phyloP scores from a whole-genome alignment of 2,329 filamentous ascomycete genomes.

The Pseudopithomyces chartarum region DNA sequence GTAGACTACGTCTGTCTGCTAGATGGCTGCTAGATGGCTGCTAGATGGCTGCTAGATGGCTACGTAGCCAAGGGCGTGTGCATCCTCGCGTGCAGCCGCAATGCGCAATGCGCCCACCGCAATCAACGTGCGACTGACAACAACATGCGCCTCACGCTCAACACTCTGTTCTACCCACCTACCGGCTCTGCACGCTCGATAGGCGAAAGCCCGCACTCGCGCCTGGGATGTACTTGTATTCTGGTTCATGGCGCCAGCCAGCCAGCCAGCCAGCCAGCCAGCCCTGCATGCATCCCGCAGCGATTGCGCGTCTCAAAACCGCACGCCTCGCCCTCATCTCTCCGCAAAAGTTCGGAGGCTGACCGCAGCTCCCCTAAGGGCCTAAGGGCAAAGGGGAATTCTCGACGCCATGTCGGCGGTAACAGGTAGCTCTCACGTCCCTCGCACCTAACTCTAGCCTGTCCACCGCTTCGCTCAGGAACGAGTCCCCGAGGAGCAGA shows the following conservation, averaged over 20 bases:
- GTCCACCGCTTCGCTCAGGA: constrained; percentile 24
- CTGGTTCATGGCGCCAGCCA: not conserved
- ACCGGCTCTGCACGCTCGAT: too few relatives aligned
- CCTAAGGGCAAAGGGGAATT: too few relatives aligned
- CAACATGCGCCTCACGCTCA: not conserved
- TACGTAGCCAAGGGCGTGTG: too few relatives aligned
- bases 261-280: too few relatives aligned
- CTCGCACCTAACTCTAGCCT: constrained; percentile 9
- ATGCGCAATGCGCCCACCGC: not conserved
- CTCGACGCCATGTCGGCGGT: constrained; percentile 14
- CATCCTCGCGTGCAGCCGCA: not conserved
- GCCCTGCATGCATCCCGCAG: not conserved
- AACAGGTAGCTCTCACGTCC: constrained; percentile 20
- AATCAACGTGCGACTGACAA: too few relatives aligned
- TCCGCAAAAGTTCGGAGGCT: not conserved
- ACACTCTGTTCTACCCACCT: not conserved
- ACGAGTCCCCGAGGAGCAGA: constrained; percentile 29
- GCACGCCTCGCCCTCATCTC: not conserved
- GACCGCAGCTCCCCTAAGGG: not conserved
- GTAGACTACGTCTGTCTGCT: too few relatives aligned
- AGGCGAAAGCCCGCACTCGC: too few relatives aligned
- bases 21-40: too few relatives aligned
- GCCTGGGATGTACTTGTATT: not conserved
- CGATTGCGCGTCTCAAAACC: not conserved
- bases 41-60: not conserved